Conservation (phyloP, 2,329 filamentous ascomycete species). For the Phoma sp. region DNA sequence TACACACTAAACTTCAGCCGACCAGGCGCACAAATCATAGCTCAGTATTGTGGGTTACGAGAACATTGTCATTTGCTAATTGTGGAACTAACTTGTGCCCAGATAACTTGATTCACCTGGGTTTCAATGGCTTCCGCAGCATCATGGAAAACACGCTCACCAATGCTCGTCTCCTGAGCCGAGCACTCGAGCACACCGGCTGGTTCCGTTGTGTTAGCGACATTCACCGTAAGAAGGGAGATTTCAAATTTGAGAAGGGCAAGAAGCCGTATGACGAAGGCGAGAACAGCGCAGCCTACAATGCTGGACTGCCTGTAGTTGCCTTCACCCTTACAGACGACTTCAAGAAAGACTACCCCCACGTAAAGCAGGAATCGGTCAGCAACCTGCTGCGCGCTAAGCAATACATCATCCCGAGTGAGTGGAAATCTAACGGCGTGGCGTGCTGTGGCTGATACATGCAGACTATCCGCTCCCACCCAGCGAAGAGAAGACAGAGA, state of each 20-base stretch:
- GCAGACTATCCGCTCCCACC: slow-evolving; percentile 70
- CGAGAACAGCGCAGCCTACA: slow-evolving; percentile 64
- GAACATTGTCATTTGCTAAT: not conserved
- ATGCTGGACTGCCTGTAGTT: slow-evolving; percentile 71
- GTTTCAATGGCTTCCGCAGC: slow-evolving; percentile 67
- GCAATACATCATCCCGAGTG: slow-evolving; percentile 73
- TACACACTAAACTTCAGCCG: slow-evolving; percentile 77
- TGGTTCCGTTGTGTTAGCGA: slow-evolving; percentile 67
- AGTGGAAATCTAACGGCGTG: slow-evolving; percentile 26
- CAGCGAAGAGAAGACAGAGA: slow-evolving; percentile 66
- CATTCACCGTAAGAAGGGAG: slow-evolving; percentile 65
- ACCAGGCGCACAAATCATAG: slow-evolving; percentile 71
- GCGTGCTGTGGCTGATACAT: slow-evolving; percentile 18
- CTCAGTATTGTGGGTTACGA: slow-evolving; percentile 67
- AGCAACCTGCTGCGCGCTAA: slow-evolving; percentile 68
- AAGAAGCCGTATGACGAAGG: slow-evolving; percentile 52
- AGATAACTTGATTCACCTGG: slow-evolving; percentile 72
- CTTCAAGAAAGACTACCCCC: slow-evolving; percentile 63
- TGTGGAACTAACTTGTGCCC: not conserved
- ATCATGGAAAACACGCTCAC: slow-evolving; percentile 69
- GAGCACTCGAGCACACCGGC: slow-evolving; percentile 67
- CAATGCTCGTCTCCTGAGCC: slow-evolving; percentile 69
- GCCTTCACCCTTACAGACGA: slow-evolving; percentile 68
- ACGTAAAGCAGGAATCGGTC: slow-evolving; percentile 68
- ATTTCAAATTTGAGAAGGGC: slow-evolving; percentile 50